Percentiles rank a stretch among this genome's conserved stretches.
Evolutionary conservation across 257 asterid genomes (phyloP).

Genomic region (Solanum bukasovii): DNA sequence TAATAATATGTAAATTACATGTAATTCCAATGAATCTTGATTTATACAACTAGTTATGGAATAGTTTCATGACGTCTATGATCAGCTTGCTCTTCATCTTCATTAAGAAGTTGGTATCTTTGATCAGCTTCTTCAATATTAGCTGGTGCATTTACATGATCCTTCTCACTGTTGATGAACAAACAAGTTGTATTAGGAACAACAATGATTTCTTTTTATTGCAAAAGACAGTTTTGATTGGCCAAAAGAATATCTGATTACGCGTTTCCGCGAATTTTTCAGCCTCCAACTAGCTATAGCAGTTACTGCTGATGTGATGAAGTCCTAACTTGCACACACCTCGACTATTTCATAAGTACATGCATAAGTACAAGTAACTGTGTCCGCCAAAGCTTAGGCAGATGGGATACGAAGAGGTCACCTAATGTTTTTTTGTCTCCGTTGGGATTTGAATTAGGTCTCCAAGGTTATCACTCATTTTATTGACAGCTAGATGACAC

Average conservation of each 20-base stretch:
- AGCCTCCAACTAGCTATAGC: neutral
- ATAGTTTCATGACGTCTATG: neutral
- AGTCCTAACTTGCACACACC: neutral
- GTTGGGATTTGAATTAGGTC: neutral
- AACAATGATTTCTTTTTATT: neutral
- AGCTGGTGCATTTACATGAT: neutral
- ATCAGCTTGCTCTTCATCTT: constrained; percentile 24
- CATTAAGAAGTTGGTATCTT: constrained; percentile 26
- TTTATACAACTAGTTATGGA: neutral
- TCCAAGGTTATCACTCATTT: neutral
- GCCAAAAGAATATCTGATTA: neutral
- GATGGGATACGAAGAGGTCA: neutral
- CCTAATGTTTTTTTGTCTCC: neutral
- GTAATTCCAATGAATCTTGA: neutral
- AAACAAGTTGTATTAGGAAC: neutral
- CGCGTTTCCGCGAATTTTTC: neutral
- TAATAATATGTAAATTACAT: neutral
- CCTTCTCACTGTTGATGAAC: constrained; percentile 23
- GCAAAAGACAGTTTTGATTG: neutral
- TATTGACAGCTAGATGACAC: neutral
- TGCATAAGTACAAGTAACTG: neutral
- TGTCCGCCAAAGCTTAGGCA: neutral
- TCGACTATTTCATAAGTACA: neutral
- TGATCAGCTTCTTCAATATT: constrained; percentile 11
- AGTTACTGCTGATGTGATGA: neutral